These are phyloP conservation scores for Botrytis fragariae DNA, from an alignment of 2,329 filamentous ascomycete genomes.

Conservation along the genomic window DNA sequence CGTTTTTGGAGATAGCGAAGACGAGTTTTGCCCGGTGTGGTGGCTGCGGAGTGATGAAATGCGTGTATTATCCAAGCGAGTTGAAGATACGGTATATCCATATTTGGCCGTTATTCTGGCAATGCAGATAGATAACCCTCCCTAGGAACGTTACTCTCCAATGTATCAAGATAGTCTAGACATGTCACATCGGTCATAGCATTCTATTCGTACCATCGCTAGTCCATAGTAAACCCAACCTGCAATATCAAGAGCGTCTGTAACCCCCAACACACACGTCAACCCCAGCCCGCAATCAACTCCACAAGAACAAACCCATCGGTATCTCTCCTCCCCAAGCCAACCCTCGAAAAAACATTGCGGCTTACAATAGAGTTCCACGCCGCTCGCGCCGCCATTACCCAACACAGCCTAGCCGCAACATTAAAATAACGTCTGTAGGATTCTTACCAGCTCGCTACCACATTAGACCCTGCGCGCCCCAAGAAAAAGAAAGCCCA, in stretches of 20 bases:
- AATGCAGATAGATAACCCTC: neutral
- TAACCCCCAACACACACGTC: neutral
- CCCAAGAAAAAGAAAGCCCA: neutral
- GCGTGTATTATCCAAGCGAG: neutral
- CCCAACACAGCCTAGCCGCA: neutral
- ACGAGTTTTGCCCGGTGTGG: neutral
- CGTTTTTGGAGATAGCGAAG: neutral
- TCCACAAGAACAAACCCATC: neutral
- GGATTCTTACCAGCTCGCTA: neutral
- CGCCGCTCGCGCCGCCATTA: neutral
- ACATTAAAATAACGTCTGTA: conserved; percentile 20
- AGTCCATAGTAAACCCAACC: neutral
- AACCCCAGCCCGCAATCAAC: neutral
- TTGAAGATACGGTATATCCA: conserved; percentile 1
- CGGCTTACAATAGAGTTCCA: neutral
- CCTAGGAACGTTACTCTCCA: neutral
- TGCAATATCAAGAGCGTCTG: neutral
- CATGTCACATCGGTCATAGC: neutral
- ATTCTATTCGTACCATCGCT: neutral
- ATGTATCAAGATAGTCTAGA: neutral
- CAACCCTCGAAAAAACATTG: neutral
- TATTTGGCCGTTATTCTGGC: neutral
- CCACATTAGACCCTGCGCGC: neutral
- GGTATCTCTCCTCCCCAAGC: too few relatives aligned
- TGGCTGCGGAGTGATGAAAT: neutral